A percentile compares a stretch with the other conserved stretches of the same genome.
These are phyloP conservation scores for Cryphonectria nitschkei DNA, from an alignment of 2,329 filamentous ascomycete genomes.

Conservation along the genomic window DNA sequence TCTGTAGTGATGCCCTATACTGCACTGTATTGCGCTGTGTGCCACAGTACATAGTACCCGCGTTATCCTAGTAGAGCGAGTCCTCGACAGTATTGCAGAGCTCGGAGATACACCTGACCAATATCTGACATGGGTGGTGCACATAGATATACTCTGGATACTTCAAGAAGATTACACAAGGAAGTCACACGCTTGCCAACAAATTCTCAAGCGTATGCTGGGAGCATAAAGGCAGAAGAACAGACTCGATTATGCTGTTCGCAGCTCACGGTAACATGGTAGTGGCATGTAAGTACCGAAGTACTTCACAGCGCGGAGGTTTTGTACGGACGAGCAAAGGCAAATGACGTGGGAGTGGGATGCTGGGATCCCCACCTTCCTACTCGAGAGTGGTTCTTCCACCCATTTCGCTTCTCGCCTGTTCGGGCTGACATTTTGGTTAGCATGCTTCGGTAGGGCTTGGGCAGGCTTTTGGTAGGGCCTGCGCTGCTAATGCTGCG, in stretches of 20 bases:
- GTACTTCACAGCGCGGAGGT: neutral
- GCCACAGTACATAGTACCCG: neutral
- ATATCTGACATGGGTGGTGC: neutral
- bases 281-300: neutral
- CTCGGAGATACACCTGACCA: neutral
- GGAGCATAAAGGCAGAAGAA: neutral
- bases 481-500: neutral
- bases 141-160: neutral
- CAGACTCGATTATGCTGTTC: neutral
- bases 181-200: no score
- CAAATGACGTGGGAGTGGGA: neutral
- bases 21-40: neutral
- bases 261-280: no score
- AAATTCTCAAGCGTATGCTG: no score
- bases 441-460: neutral
- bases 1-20: neutral
- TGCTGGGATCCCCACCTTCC: constrained; percentile 8
- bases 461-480: neutral
- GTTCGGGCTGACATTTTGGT: neutral
- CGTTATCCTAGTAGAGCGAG: neutral
- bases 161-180: no score
- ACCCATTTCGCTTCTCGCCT: neutral
- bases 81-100: neutral
- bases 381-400: constrained; percentile 9
- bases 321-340: neutral